A percentile compares a stretch with the other conserved stretches of the same genome.
phyloP scores from a whole-genome alignment of 2,329 filamentous ascomycete species.

The Epichloe bromicola region DNA sequence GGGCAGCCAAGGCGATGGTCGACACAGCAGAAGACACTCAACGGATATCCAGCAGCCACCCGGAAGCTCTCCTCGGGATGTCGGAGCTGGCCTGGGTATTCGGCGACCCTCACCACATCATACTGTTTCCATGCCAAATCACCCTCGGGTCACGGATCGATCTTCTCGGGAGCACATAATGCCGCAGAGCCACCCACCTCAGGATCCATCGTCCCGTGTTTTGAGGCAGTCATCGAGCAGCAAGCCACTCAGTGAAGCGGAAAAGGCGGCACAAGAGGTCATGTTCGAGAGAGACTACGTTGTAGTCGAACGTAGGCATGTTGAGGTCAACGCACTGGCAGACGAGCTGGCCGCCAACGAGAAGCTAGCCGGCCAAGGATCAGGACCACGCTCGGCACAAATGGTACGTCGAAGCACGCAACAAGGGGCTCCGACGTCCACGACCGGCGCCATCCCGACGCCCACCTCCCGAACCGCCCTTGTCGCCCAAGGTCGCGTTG shows the following conservation, averaged over 20 bases:
- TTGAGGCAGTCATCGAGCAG: constrained; percentile 14
- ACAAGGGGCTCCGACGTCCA: constrained; percentile 56
- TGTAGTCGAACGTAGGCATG: constrained; percentile 83
- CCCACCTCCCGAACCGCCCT: constrained; percentile 62
- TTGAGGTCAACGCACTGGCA: constrained; percentile 93
- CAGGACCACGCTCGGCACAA: constrained; percentile 42
- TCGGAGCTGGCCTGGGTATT: constrained; percentile 37
- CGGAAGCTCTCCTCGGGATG: constrained; percentile 32
- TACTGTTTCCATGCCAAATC: constrained; percentile 35
- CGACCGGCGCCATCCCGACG: constrained; percentile 54
- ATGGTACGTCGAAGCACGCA: constrained; percentile 68
- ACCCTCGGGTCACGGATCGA: constrained; percentile 20
- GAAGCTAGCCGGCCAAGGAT: constrained; percentile 38
- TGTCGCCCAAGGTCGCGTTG: constrained; percentile 53
- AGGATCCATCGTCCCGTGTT: not conserved
- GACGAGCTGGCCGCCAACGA: constrained; percentile 86
- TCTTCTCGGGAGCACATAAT: constrained; percentile 17
- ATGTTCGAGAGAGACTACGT: constrained; percentile 92
- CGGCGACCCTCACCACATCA: constrained; percentile 33
- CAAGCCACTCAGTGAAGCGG: constrained; percentile 41
- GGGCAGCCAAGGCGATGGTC: constrained; percentile 28
- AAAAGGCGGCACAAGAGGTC: constrained; percentile 70
- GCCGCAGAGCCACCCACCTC: constrained; percentile 18
- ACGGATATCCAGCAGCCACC: constrained; percentile 19
- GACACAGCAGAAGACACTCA: constrained; percentile 18